A percentile compares a stretch with the other conserved stretches of the same genome.
Conservation (phyloP, 495 filamentous ascomycete species). For the Penicillium malachiteum region DNA sequence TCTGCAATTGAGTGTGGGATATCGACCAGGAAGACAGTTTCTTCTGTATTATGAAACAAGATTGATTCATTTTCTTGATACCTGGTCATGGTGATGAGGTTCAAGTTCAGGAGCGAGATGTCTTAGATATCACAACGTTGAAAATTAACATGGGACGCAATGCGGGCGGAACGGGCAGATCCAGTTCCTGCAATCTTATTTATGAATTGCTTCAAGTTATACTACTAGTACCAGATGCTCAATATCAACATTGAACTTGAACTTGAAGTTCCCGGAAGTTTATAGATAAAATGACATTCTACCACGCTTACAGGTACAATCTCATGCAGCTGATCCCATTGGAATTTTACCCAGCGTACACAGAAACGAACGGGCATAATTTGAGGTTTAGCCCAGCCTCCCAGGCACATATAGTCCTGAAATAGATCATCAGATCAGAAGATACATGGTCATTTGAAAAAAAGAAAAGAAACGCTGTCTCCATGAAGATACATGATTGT, state of each 20-base stretch:
- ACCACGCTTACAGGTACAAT: neutral
- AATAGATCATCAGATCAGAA: conserved; percentile 8
- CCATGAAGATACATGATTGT: conserved; percentile 17
- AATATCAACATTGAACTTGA: no score
- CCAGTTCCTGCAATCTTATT: no score
- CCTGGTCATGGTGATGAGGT: conserved; percentile 8
- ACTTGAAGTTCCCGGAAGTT: no score
- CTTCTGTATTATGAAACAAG: conserved; percentile 49
- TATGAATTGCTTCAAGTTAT: no score
- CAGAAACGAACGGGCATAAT: neutral
- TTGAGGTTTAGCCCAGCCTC: neutral
- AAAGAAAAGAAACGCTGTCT: conserved; percentile 9
- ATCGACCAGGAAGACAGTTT: conserved; percentile 57
- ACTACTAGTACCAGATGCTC: no score
- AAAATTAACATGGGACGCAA: no score
- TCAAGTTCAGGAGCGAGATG: neutral
- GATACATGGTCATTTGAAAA: conserved; percentile 14
- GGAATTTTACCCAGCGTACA: neutral
- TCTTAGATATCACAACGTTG: no score
- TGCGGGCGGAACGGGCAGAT: no score
- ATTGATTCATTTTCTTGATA: conserved; percentile 27
- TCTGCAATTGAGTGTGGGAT: conserved; percentile 61
- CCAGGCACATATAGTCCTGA: neutral
- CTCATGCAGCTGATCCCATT: conserved; percentile 1
- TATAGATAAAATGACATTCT: no score